Conservation (phyloP, 176 grass and related monocot genomes). For the Secale cereale region DNA sequence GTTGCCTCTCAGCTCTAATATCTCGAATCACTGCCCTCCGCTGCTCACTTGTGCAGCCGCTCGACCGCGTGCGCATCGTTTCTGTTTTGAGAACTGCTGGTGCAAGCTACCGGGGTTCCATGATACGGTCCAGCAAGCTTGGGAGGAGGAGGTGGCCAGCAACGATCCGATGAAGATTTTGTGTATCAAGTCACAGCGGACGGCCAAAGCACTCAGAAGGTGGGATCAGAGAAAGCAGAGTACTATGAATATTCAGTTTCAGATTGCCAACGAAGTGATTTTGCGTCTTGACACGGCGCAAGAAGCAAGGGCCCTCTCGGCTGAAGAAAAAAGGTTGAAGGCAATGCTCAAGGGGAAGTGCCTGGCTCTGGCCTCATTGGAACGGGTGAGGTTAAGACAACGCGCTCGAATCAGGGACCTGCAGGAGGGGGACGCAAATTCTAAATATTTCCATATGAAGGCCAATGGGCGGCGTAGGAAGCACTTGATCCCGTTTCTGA, state of each 20-base stretch:
- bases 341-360: not conserved
- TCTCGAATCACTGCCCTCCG: not conserved
- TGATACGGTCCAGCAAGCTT: not conserved
- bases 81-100: not conserved
- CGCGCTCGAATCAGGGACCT: not conserved
- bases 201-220: not conserved
- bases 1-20: not conserved
- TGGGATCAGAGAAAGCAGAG: not conserved
- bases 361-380: not conserved
- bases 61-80: not conserved
- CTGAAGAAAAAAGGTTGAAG: not conserved
- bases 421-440: not conserved
- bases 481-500: not conserved
- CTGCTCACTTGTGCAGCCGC: not conserved
- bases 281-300: not conserved
- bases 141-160: not conserved
- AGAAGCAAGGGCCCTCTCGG: not conserved
- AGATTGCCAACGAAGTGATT: not conserved
- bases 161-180: not conserved
- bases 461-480: not conserved
- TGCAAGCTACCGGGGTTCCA: not conserved
- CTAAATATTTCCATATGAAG: not conserved
- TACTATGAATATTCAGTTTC: not conserved
- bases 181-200: not conserved
- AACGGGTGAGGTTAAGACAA: not conserved